Conservation (phyloP, 768 basidiomycete species). For the Boletales sp. region DNA sequence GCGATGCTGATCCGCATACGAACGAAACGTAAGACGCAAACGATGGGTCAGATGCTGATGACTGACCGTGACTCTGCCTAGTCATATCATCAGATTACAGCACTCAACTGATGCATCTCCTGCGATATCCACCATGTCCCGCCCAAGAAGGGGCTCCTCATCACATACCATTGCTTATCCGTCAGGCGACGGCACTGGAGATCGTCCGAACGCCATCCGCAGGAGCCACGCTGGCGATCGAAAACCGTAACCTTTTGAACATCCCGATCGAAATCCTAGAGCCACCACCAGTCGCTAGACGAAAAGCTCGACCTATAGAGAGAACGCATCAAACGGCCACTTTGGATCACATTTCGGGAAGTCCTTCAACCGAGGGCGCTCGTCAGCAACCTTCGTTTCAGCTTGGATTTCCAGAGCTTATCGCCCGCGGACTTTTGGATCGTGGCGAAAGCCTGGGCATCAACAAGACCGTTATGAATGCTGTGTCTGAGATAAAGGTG, state of each 20-base stretch:
- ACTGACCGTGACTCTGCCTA: conserved; percentile 31
- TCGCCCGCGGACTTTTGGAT: conserved; percentile 70
- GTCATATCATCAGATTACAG: conserved; percentile 89
- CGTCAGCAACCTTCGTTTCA: conserved; percentile 42
- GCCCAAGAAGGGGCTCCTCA: conserved; percentile 39
- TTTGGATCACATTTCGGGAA: conserved; percentile 17
- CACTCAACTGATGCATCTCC: conserved; percentile 72
- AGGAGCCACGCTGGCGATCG: conserved; percentile 74
- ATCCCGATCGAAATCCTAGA: conserved; percentile 67
- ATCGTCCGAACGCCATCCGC: conserved; percentile 69
- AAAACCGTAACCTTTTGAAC: conserved; percentile 76
- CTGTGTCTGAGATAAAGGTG: conserved; percentile 75
- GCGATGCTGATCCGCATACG: conserved; percentile 95
- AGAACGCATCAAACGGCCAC: conserved; percentile 27
- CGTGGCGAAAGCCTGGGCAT: conserved; percentile 78
- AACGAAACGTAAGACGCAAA: conserved; percentile 65
- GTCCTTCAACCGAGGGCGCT: conserved; percentile 26
- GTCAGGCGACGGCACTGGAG: conserved; percentile 79
- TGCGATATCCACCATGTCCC: conserved; percentile 71
- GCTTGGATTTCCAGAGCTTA: conserved; percentile 64
- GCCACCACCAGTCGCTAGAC: conserved; percentile 35
- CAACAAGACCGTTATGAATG: conserved; percentile 78
- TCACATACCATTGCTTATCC: conserved; percentile 68
- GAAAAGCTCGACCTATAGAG: conserved; percentile 33
- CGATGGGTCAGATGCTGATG: not conserved